Conservation (phyloP, 805 yeast genomes). For the Yamadazyma tumulicola region DNA sequence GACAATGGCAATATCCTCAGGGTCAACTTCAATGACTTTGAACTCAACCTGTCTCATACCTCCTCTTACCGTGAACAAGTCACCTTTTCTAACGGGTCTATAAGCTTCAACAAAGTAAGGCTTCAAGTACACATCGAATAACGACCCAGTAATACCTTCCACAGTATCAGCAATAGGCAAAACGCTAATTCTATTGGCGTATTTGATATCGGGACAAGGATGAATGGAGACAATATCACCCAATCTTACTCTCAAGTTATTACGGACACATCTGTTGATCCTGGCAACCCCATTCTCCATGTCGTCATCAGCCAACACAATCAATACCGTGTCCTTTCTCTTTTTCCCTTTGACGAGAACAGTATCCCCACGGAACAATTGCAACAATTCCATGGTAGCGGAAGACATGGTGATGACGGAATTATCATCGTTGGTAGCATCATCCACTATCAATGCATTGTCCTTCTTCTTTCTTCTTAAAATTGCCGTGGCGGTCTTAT, state of each 20-base stretch:
- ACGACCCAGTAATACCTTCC: conserved; percentile 95
- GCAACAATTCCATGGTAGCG: conserved; percentile 90
- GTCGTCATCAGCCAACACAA: conserved; percentile 94
- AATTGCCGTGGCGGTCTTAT: conserved; percentile 92
- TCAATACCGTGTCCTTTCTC: conserved; percentile 94
- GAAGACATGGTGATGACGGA: conserved; percentile 94
- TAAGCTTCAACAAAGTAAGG: conserved; percentile 99
- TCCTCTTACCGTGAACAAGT: conserved; percentile 93
- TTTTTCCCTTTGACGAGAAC: conserved; percentile 96
- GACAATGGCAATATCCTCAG: conserved; percentile 94
- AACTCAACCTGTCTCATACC: conserved; percentile 99
- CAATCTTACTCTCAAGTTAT: conserved; percentile 87
- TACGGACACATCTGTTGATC: conserved; percentile 92
- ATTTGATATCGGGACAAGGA: conserved; percentile 97
- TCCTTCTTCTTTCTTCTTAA: conserved; percentile 97
- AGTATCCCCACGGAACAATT: conserved; percentile 96
- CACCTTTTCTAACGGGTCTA: conserved; percentile 97
- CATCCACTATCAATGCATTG: conserved; percentile 91
- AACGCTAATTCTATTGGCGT: conserved; percentile 90
- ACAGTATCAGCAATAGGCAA: conserved; percentile 97
- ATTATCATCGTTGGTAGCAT: conserved; percentile 95
- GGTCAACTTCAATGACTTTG: conserved; percentile 97
- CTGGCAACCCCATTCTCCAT: conserved; percentile 94
- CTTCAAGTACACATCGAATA: conserved; percentile 92
- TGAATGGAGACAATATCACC: conserved; percentile 91